phyloP scores from a whole-genome alignment of 169 alveolate genomes.

The Eimeria tenella region DNA sequence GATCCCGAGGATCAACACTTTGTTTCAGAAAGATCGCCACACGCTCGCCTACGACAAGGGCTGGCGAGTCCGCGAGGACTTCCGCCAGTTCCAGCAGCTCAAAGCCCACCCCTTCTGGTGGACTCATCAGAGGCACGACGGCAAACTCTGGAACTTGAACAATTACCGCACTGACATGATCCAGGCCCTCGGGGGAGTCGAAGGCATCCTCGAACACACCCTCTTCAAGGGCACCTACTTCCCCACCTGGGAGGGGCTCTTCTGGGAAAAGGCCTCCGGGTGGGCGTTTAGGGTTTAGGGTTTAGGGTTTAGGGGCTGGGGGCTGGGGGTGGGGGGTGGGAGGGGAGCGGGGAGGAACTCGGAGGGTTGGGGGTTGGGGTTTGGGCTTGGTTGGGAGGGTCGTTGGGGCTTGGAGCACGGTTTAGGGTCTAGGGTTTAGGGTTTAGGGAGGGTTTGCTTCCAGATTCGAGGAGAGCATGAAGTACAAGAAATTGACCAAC shows the following conservation, averaged over 20 bases:
- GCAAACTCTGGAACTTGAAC: slow-evolving; percentile 99
- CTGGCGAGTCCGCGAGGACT: slow-evolving; percentile 99
- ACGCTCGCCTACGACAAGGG: slow-evolving; percentile 99
- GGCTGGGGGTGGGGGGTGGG: neutral
- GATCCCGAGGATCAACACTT: slow-evolving; percentile 99
- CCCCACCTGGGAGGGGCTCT: slow-evolving; percentile 99
- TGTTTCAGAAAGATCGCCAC: slow-evolving; percentile 99
- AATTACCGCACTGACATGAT: slow-evolving; percentile 99
- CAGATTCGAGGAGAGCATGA: slow-evolving; percentile 99
- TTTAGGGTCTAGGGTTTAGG: neutral
- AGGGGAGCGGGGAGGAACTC: neutral
- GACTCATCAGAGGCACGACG: slow-evolving; percentile 99
- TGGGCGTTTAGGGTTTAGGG: slow-evolving; percentile 34
- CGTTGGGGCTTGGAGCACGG: neutral
- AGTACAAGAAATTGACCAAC: slow-evolving; percentile 99
- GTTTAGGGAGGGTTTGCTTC: neutral
- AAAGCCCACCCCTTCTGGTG: slow-evolving; percentile 99
- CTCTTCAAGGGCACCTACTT: slow-evolving; percentile 99
- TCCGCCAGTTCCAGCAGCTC: slow-evolving; percentile 97
- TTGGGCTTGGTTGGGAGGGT: neutral
- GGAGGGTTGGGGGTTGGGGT: too few relatives aligned
- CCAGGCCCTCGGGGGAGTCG: slow-evolving; percentile 99
- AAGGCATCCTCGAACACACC: slow-evolving; percentile 99
- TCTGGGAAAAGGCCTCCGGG: slow-evolving; percentile 99
- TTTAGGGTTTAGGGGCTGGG: neutral